phyloP scores from a whole-genome alignment of 2,329 filamentous ascomycete genomes.

The Hypomyces rosellus region DNA sequence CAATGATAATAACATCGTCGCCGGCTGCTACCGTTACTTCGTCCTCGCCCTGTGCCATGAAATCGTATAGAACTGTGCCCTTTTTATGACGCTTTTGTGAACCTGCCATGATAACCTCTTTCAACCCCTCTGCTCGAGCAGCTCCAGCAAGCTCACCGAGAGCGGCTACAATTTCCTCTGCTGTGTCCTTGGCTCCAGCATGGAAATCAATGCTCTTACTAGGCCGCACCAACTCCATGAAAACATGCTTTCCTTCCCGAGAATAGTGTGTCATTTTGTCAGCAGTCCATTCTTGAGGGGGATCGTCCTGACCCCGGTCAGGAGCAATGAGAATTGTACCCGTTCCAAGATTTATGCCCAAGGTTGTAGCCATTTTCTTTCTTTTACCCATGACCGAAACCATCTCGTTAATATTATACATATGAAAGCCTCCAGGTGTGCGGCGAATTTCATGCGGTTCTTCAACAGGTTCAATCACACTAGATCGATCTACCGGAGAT shows the following conservation, averaged over 20 bases:
- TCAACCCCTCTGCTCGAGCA: conserved; percentile 72
- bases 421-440: conserved; percentile 76
- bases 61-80: conserved; percentile 86
- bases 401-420: conserved; percentile 98
- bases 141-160: conserved; percentile 87
- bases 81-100: conserved; percentile 66
- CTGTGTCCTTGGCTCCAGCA: conserved; percentile 93
- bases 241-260: conserved; percentile 95
- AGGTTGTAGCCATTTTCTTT: conserved; percentile 96
- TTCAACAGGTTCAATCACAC: conserved; percentile 33
- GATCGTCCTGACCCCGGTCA: conserved; percentile 74
- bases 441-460: conserved; percentile 35
- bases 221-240: conserved; percentile 83
- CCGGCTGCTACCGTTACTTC: conserved; percentile 87
- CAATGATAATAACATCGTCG: conserved; percentile 85
- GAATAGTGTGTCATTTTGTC: conserved; percentile 97
- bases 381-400: conserved; percentile 93
- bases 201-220: conserved; percentile 97
- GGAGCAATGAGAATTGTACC: conserved; percentile 87
- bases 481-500: background rate
- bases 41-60: conserved; percentile 92
- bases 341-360: conserved; percentile 87
- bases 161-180: conserved; percentile 82
- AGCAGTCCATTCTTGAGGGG: conserved; percentile 85
- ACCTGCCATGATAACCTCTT: conserved; percentile 79